Evolutionary conservation across 495 filamentous ascomycete genomes (phyloP), one percentile per base, ranked within the genome.

Genomic region (Penicillium paradoxum): DNA sequence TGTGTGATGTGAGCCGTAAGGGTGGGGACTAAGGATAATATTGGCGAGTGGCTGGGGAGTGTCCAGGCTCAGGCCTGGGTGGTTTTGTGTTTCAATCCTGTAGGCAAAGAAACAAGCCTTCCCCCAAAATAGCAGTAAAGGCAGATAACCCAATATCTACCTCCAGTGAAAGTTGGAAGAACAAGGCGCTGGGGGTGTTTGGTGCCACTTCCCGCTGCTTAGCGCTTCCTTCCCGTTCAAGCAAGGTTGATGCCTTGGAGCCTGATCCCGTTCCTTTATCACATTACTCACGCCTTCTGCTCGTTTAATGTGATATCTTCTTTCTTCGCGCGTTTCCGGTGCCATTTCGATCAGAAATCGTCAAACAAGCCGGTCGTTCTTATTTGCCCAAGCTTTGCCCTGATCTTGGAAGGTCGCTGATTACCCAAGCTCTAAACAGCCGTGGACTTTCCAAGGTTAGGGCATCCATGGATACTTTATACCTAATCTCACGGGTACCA

Each of bases 31-130:
- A 41, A 43, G n/a, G 49, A 33, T 14, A 24, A 51, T 51, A 34
- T 43, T 36, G 19, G n/a, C 19, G 29, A 34, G 49, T 51, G 49
- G 49, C 49, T 51, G 49, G 49, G 39, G 10, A 50, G 32, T n/a
- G n/a, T 15, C 17, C 13, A 41, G 19, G 34, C 14, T 37, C 27
- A 17, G 24, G 10, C 24, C 3, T 19, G 29, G 25, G 40, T 25
- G 11, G 39, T 15, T 3, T 22, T 33, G 21, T 48, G 21, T 29
- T 48, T 37, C 22, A 37, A 21, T 3, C 19, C 18, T 11, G 6
- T 39, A 39, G 5, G n/a, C 24, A 44, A 15, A 21, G 10, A 37
- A 13, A 37, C 1, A 37, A 37, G 14, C 34, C 3, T 27, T 27
- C n/a, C n/a, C n/a, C n/a, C 4, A 36, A 47, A 9, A 9, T 6